Conservation (phyloP, 2,329 filamentous ascomycete species). For the Arachnomyces sp. region DNA sequence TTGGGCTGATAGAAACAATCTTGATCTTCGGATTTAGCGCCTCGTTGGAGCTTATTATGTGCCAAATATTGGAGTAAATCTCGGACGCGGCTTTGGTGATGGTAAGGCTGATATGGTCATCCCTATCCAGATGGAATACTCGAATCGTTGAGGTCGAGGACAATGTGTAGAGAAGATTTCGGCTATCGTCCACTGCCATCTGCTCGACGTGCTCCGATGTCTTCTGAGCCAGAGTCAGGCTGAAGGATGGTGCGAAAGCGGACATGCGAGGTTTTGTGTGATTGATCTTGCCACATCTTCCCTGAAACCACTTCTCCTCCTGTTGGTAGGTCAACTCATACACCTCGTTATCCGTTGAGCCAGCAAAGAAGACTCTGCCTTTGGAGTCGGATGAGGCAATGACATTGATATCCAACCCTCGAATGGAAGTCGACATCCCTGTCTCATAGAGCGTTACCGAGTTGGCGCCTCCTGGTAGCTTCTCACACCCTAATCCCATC, state of each 20-base stretch:
- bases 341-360: slow-evolving; percentile 71
- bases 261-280: slow-evolving; percentile 70
- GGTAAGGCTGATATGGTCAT: slow-evolving; percentile 43
- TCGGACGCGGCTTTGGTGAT: slow-evolving; percentile 47
- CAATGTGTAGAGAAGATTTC: slow-evolving; percentile 82
- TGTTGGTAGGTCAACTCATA: slow-evolving; percentile 95
- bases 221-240: slow-evolving; percentile 36
- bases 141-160: slow-evolving; percentile 82
- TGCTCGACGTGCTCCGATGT: slow-evolving; percentile 59
- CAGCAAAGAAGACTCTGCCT: slow-evolving; percentile 89
- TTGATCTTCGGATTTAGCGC: slow-evolving; percentile 61
- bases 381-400: slow-evolving; percentile 69
- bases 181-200: slow-evolving; percentile 79
- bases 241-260: slow-evolving; percentile 40
- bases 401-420: slow-evolving; percentile 65
- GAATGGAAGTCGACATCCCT: slow-evolving; percentile 69
- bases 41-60: slow-evolving; percentile 67
- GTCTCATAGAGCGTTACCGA: slow-evolving; percentile 78
- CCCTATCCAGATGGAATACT: slow-evolving; percentile 74
- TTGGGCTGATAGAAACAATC: slow-evolving; percentile 79
- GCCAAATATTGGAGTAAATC: slow-evolving; percentile 64
- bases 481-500: slow-evolving; percentile 67
- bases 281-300: slow-evolving; percentile 77
- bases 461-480: slow-evolving; percentile 58
- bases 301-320: slow-evolving; percentile 94